Evolutionary conservation across 495 filamentous ascomycete species (phyloP).

Genomic region (Podospora bellae-mahoneyi): DNA sequence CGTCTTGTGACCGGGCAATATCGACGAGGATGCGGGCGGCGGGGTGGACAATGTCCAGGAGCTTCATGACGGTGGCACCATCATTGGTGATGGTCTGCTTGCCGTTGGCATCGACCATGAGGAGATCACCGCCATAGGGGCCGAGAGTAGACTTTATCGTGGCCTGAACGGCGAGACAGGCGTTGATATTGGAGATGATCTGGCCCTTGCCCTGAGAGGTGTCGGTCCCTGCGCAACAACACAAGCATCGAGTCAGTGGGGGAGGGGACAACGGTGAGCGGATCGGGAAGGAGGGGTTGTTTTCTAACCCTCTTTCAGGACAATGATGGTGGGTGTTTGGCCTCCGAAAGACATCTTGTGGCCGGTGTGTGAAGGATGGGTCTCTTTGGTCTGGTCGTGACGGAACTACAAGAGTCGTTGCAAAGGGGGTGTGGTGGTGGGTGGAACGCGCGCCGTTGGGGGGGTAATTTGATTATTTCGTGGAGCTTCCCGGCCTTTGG

Average conservation of each 20-base stretch:
- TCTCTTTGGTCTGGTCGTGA: slow-evolving; percentile 9
- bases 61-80: slow-evolving; percentile 99
- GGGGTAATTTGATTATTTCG: slow-evolving; percentile 6
- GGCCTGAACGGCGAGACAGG: slow-evolving; percentile 92
- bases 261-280: slow-evolving; percentile 15
- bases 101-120: slow-evolving; percentile 94
- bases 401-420: slow-evolving; percentile 19
- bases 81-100: slow-evolving; percentile 98
- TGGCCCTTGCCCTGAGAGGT: slow-evolving; percentile 95
- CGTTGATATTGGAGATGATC: slow-evolving; percentile 97
- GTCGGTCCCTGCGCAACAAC: slow-evolving; percentile 74
- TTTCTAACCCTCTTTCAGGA: slow-evolving; percentile 89
- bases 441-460: slow-evolving; percentile 8
- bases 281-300: slow-evolving; percentile 33
- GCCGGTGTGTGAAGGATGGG: slow-evolving; percentile 8
- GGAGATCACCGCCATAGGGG: slow-evolving; percentile 94
- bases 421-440: slow-evolving; percentile 6
- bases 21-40: slow-evolving; percentile 97
- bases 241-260: slow-evolving; percentile 27
- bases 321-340: slow-evolving; percentile 97
- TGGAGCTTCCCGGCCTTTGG: slow-evolving; percentile 4
- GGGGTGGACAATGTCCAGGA: slow-evolving; percentile 97
- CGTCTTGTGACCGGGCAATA: slow-evolving; percentile 97
- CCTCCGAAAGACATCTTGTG: slow-evolving; percentile 87
- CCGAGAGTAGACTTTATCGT: slow-evolving; percentile 94